These are phyloP conservation scores for Naganishia albida DNA, from an alignment of 1,284 basidiomycete species.

Conservation along the genomic window DNA sequence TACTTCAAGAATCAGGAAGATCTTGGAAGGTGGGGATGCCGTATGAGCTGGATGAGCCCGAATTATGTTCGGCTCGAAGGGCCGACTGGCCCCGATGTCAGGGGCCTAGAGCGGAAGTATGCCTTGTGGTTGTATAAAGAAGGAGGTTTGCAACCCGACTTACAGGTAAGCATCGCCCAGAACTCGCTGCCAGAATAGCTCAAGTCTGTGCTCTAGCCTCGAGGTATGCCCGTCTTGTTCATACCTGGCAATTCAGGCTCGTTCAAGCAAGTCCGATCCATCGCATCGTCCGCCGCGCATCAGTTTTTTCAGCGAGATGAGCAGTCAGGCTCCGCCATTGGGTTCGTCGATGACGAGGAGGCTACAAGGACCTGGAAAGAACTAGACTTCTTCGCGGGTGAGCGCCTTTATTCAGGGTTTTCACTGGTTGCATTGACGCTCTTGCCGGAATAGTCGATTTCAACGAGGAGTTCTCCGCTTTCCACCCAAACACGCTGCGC, in stretches of 20 bases:
- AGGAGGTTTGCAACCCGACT: conserved; percentile 70
- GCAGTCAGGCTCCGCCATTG: conserved; percentile 54
- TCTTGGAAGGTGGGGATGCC: conserved; percentile 60
- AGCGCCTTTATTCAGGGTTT: conserved; percentile 36
- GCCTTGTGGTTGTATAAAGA: conserved; percentile 89
- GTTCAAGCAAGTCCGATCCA: conserved; percentile 88
- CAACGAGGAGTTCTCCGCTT: conserved; percentile 95
- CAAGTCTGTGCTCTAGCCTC: conserved; percentile 51
- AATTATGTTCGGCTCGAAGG: conserved; percentile 73
- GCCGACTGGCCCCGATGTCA: conserved; percentile 63
- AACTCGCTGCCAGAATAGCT: conserved; percentile 25
- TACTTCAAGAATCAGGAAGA: conserved; percentile 19
- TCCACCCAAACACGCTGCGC: conserved; percentile 84
- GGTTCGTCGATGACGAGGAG: not conserved
- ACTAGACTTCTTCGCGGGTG: conserved; percentile 81
- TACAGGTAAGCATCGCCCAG: conserved; percentile 57
- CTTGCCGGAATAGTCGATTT: conserved; percentile 71
- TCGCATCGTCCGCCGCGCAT: conserved; percentile 82
- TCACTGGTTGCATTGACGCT: too few relatives aligned
- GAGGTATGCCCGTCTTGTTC: conserved; percentile 82
- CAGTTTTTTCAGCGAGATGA: conserved; percentile 65
- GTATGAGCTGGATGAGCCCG: conserved; percentile 97
- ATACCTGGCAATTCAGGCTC: conserved; percentile 97
- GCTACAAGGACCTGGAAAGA: conserved; percentile 48
- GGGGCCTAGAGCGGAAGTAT: conserved; percentile 71